Evolutionary conservation across 2,329 filamentous ascomycete species (phyloP), one percentile per base, ranked within the genome.

Genomic region (Trichoderma simmonsii): DNA sequence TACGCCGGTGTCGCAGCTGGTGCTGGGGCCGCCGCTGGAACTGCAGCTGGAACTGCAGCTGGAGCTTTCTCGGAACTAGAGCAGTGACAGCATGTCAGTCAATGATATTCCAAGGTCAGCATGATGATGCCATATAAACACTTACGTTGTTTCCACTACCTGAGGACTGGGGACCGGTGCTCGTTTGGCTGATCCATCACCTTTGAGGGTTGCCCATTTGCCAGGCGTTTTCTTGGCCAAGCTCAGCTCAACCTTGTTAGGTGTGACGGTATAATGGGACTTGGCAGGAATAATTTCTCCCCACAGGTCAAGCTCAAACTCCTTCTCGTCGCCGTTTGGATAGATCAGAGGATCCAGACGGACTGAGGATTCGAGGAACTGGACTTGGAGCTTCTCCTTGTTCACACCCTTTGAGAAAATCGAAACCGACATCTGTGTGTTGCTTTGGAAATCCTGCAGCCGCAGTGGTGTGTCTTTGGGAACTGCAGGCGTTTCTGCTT

Each of bases 211-310:
- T 0, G 85, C 80, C 93, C 93, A 96, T 79, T 93, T 95, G 7
- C 91, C 91, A 0, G 87, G 81, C 1, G 80, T 85, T 54, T 86
- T 83, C 81, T 97, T 97, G 73, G 86, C 86, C 18, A 97, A 86
- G 12, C 84, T 87, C 48, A 97, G 83, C 80, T 97, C 94, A 69
- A 97, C 86, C 80, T 97, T 97, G 77, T 90, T 93, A 1, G 91
- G 86, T 56, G 92, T 91, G 69, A 97, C 87, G 1, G 85, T 87
- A 75, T 84, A 88, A 59, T 85, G 91, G 24, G 89, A 93, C 36
- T 85, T 81, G 1, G 85, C 77, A 0, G 88, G 81, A 67, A 93
- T 87, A 76, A 97, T 90, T 11, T 86, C 79, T 15, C 87, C 89
- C 79, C 87, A 94, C 4, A 95, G 87, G 6, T 92, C 74, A 3